A percentile compares a stretch with the other conserved stretches of the same genome.
Evolutionary conservation across 108 stramenopile genomes (phyloP).

Genomic region (Fistulifera solaris): DNA sequence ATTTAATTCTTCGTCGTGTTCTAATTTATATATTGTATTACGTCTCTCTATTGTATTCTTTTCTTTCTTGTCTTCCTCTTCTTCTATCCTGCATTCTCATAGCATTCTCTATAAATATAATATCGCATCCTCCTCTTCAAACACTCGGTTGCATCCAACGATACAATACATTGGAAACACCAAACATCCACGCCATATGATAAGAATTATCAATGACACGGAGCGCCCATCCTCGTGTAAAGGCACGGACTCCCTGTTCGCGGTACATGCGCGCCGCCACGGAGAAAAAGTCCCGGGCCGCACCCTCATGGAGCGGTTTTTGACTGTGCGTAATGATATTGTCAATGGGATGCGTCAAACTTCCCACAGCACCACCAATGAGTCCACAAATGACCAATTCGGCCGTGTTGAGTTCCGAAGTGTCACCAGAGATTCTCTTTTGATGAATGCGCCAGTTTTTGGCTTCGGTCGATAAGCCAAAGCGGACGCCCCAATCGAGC

Average conservation of each 20-base stretch:
- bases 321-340: constrained; percentile 15
- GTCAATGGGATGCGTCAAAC: constrained; percentile 22
- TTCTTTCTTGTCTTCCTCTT: no score
- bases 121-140: no score
- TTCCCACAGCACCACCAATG: constrained; percentile 9
- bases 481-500: constrained; percentile 18
- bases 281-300: constrained; percentile 1
- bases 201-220: constrained; percentile 9
- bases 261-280: constrained; percentile 12
- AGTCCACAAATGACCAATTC: constrained; percentile 15
- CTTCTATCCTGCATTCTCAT: no score
- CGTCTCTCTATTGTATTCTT: no score
- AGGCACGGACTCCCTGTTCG: constrained; percentile 10
- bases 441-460: constrained; percentile 5
- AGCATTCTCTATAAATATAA: no score
- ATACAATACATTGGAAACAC: constrained; percentile 5
- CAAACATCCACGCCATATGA: constrained; percentile 14
- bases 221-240: constrained; percentile 11
- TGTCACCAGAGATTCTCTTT: background rate
- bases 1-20: no score
- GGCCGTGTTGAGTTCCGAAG: constrained; percentile 2
- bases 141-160: background rate
- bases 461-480: constrained; percentile 8
- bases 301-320: constrained; percentile 9
- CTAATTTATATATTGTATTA: no score